phyloP scores from a whole-genome alignment of 306 rosid genomes.

The Macrotyloma uniflorum region DNA sequence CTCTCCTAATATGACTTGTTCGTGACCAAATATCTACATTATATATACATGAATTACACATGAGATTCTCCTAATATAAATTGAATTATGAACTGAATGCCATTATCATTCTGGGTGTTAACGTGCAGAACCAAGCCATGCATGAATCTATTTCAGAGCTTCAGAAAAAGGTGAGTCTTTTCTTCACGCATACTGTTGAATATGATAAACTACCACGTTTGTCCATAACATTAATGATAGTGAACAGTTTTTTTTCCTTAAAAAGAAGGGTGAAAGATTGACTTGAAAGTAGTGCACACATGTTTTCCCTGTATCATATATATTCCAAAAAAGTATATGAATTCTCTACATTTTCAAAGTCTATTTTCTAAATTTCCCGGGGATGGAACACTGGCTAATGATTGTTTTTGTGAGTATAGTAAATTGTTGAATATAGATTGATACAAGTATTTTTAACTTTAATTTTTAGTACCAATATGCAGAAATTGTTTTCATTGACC shows the following conservation, averaged over 20 bases:
- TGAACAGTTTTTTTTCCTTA: not conserved
- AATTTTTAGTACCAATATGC: slow-evolving; percentile 11
- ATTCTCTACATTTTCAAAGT: too few relatives aligned
- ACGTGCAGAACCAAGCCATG: slow-evolving; percentile 80
- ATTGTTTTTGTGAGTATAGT: not conserved
- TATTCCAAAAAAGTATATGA: too few relatives aligned
- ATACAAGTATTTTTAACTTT: not conserved
- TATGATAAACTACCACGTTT: not conserved
- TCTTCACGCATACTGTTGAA: not conserved
- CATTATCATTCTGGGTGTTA: slow-evolving; percentile 1
- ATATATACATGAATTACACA: not conserved
- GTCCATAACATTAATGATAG: not conserved
- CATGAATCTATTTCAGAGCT: slow-evolving; percentile 76
- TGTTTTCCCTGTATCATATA: too few relatives aligned
- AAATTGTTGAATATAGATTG: not conserved
- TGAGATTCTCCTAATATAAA: not conserved
- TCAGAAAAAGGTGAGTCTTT: slow-evolving; percentile 69
- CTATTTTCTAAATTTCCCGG: not conserved
- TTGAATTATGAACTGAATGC: not conserved
- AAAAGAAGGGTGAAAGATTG: not conserved
- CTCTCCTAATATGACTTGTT: not conserved
- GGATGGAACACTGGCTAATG: not conserved
- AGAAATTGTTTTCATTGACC: not conserved
- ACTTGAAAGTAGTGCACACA: not conserved
- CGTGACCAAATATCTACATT: not conserved